Evolutionary conservation across 2,329 filamentous ascomycete genomes (phyloP).

Genomic region (Ilyonectria mors-panacis): DNA sequence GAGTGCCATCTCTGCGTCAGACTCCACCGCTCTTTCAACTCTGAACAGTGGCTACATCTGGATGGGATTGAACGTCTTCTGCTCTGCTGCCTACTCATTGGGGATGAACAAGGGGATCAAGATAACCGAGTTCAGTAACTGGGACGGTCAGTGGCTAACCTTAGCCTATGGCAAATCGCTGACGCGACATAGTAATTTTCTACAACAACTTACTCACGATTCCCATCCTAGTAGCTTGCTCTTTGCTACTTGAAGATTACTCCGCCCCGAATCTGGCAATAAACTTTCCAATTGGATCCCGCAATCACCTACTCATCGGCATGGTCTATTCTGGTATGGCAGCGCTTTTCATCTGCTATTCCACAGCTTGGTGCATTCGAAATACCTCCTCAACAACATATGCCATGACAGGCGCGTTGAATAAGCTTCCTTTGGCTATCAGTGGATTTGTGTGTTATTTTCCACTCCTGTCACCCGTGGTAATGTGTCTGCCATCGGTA

Average conservation of each 20-base stretch:
- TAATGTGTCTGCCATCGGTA: conserved; percentile 89
- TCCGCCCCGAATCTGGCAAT: conserved; percentile 83
- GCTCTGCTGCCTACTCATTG: conserved; percentile 89
- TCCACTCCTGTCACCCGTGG: conserved; percentile 92
- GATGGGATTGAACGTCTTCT: conserved; percentile 98
- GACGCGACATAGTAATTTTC: conserved; percentile 85
- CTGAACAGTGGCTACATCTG: conserved; percentile 96
- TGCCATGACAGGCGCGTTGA: conserved; percentile 97
- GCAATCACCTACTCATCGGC: conserved; percentile 84
- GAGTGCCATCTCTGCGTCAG: conserved; percentile 80
- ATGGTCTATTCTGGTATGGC: conserved; percentile 96
- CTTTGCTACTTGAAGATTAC: conserved; percentile 92
- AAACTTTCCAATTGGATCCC: conserved; percentile 89
- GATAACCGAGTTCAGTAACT: conserved; percentile 99
- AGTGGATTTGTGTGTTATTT: conserved; percentile 93
- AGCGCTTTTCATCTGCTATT: conserved; percentile 99
- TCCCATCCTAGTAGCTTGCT: conserved; percentile 87
- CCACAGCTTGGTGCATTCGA: conserved; percentile 98
- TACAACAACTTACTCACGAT: conserved; percentile 99
- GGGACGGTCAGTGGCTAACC: conserved; percentile 84
- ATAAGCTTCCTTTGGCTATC: conserved; percentile 96
- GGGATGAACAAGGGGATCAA: conserved; percentile 99
- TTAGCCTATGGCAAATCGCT: conserved; percentile 3
- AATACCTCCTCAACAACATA: conserved; percentile 98
- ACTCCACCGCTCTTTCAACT: conserved; percentile 84